Conservation (phyloP, 2,329 filamentous ascomycete species). For the Cercospora sp. region DNA sequence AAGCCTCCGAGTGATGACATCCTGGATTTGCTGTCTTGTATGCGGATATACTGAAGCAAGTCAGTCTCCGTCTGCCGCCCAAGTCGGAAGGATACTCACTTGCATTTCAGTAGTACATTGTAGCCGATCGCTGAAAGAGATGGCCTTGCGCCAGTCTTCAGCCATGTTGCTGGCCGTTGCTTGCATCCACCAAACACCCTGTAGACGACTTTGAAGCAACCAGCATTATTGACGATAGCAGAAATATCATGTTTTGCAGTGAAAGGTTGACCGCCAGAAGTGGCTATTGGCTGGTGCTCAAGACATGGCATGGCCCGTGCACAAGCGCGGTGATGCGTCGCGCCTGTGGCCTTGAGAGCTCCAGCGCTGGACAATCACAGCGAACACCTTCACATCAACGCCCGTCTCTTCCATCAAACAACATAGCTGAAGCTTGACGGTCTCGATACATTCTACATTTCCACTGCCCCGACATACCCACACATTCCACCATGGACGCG, state of each 20-base stretch:
- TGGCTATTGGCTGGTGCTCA: not conserved
- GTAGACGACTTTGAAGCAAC: not conserved
- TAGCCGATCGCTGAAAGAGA: constrained; percentile 51
- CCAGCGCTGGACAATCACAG: constrained; percentile 1
- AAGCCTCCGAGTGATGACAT: constrained; percentile 51
- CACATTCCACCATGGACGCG: constrained; percentile 69
- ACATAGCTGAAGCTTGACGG: not conserved
- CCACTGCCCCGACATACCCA: not conserved
- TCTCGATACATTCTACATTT: not conserved
- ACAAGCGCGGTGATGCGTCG: constrained; percentile 18
- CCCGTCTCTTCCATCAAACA: not conserved
- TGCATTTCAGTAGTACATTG: constrained; percentile 51
- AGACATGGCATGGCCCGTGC: constrained; percentile 10
- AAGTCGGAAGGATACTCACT: constrained; percentile 35
- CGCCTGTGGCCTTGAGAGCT: constrained; percentile 14
- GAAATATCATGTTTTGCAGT: not conserved
- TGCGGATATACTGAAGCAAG: constrained; percentile 48
- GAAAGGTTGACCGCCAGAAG: not conserved
- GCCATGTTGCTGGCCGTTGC: constrained; percentile 25
- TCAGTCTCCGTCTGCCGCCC: constrained; percentile 14
- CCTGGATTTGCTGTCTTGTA: constrained; percentile 50
- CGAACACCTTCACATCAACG: constrained; percentile 12
- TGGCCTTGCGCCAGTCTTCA: constrained; percentile 43
- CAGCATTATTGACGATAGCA: not conserved
- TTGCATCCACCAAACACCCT: not conserved